A percentile compares a stretch with the other conserved stretches of the same genome.
Conservation (phyloP, 177 flowering plant species). For the Vitis hybrid region DNA sequence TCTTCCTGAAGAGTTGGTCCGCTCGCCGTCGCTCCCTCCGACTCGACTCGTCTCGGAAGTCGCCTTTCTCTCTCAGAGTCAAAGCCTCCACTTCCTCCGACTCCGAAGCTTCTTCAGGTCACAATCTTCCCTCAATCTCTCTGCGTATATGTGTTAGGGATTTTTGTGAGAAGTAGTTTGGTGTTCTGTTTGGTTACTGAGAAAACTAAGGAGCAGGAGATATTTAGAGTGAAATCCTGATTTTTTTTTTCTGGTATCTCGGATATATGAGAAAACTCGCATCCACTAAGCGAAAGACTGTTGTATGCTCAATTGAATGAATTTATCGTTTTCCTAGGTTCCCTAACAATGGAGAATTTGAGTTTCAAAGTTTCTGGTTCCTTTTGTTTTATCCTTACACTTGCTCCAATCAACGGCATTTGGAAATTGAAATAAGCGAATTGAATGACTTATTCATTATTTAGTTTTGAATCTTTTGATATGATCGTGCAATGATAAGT, state of each 20-base stretch:
- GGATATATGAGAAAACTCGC: neutral
- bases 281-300: too few relatives aligned
- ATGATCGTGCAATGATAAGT: too few relatives aligned
- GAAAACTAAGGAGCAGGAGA: neutral
- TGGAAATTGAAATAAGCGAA: too few relatives aligned
- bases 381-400: too few relatives aligned
- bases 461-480: too few relatives aligned
- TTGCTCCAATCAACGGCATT: too few relatives aligned
- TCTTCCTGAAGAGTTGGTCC: constrained; percentile 16
- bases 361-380: too few relatives aligned
- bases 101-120: constrained; percentile 32
- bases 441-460: too few relatives aligned
- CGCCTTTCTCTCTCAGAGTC: constrained; percentile 16
- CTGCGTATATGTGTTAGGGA: neutral
- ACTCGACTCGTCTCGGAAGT: constrained; percentile 5
- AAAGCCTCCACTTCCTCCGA: constrained; percentile 27
- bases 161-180: neutral
- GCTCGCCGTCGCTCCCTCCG: constrained; percentile 20
- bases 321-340: too few relatives aligned
- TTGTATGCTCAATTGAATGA: too few relatives aligned
- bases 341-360: too few relatives aligned
- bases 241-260: neutral
- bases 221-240: neutral
- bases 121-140: neutral
- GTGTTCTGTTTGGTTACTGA: neutral